These are phyloP conservation scores for Recurvomyces mirabilis DNA, from an alignment of 495 filamentous ascomycete genomes.

Conservation along the genomic window DNA sequence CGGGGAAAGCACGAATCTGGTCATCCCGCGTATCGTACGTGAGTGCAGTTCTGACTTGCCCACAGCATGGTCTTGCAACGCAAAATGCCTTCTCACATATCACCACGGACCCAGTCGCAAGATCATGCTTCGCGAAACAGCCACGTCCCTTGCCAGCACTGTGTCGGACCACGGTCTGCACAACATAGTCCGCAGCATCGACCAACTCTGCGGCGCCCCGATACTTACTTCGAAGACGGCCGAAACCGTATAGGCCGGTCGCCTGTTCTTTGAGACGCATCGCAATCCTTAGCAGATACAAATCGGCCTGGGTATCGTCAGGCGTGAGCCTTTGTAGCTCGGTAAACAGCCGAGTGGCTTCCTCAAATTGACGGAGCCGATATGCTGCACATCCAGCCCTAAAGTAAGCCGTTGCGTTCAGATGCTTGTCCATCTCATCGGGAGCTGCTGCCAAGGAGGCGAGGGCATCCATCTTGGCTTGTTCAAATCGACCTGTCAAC, in stretches of 20 bases:
- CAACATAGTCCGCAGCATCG: constrained; percentile 27
- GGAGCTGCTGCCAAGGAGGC: background rate
- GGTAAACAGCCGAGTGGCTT: constrained; percentile 10
- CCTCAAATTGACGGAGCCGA: constrained; percentile 15
- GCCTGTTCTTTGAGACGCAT: background rate
- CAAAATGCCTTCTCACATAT: constrained; percentile 23
- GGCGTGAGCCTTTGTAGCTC: constrained; percentile 2
- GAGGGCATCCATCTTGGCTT: background rate
- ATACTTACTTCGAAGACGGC: constrained; percentile 19
- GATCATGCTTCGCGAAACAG: constrained; percentile 16
- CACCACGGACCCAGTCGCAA: constrained; percentile 16
- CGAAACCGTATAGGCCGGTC: constrained; percentile 1
- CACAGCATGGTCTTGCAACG: constrained; percentile 15
- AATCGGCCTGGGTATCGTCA: background rate
- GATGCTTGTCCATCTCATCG: background rate
- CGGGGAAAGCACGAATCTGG: constrained; percentile 17
- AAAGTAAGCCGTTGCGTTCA: constrained; percentile 23
- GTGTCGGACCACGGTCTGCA: constrained; percentile 9
- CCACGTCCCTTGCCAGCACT: constrained; percentile 19
- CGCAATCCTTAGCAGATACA: background rate
- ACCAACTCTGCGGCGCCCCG: constrained; percentile 23
- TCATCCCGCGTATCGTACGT: constrained; percentile 21
- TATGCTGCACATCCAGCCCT: constrained; percentile 23
- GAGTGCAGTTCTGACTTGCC: constrained; percentile 12
- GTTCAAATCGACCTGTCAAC: background rate